Percentiles rank a stretch among this genome's conserved stretches.
phyloP scores from a whole-genome alignment of 495 filamentous ascomycete genomes.

The Podospora sp. region DNA sequence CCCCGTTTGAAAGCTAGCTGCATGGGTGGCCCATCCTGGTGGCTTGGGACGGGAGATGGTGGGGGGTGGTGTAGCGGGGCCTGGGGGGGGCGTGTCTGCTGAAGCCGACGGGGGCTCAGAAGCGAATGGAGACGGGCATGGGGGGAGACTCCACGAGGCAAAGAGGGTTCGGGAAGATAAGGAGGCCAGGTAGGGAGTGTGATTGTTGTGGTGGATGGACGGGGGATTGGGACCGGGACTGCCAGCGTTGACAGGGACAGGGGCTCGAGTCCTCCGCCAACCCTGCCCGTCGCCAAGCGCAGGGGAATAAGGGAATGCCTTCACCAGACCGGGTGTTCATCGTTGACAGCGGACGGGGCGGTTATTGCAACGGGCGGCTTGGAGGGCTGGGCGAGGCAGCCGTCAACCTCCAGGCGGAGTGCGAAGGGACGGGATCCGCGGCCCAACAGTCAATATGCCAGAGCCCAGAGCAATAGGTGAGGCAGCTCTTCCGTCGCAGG shows the following conservation, averaged over 20 bases:
- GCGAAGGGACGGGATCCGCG: slow-evolving; percentile 11
- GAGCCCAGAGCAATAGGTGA: slow-evolving; percentile 19
- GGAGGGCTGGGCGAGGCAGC: slow-evolving; percentile 5
- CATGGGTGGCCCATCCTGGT: slow-evolving; percentile 29
- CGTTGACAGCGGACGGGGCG: slow-evolving; percentile 4
- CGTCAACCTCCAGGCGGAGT: not conserved
- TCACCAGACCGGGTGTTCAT: slow-evolving; percentile 28
- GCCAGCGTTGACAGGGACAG: slow-evolving; percentile 35
- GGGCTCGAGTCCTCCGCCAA: slow-evolving; percentile 24
- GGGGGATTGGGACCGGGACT: slow-evolving; percentile 36
- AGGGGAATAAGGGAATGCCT: slow-evolving; percentile 26
- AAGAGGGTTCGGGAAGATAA: slow-evolving; percentile 46
- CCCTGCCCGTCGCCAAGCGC: slow-evolving; percentile 27
- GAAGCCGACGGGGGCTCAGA: slow-evolving; percentile 22
- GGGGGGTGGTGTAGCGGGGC: slow-evolving; percentile 22
- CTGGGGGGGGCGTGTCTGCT: slow-evolving; percentile 12
- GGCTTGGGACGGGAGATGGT: slow-evolving; percentile 25
- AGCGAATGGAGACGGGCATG: slow-evolving; percentile 24
- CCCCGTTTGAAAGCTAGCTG: slow-evolving; percentile 29
- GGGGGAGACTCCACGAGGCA: slow-evolving; percentile 41
- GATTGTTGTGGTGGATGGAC: slow-evolving; percentile 28
- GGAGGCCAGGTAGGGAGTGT: slow-evolving; percentile 28
- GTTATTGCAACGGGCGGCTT: slow-evolving; percentile 17
- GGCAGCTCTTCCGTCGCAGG: not conserved
- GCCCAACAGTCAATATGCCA: slow-evolving; percentile 18